Percentiles rank a stretch among this genome's conserved stretches.
These are phyloP conservation scores for Stagonosporopsis tanaceti DNA, from an alignment of 2,329 filamentous ascomycete species.

Conservation along the genomic window DNA sequence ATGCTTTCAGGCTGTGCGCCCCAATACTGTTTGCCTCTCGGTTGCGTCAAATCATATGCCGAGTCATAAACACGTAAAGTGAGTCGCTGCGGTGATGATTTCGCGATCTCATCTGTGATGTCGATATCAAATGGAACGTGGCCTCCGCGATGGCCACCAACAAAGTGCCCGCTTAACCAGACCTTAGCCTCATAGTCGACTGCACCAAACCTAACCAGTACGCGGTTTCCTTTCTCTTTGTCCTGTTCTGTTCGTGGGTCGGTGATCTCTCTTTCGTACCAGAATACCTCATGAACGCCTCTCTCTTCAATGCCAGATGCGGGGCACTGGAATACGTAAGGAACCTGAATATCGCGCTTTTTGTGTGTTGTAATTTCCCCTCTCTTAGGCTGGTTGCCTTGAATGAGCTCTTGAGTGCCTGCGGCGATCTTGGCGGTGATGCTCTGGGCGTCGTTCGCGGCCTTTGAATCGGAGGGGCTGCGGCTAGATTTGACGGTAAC, in stretches of 20 bases:
- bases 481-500: slow-evolving; percentile 38
- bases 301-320: slow-evolving; percentile 69
- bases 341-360: slow-evolving; percentile 66
- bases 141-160: slow-evolving; percentile 65
- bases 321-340: slow-evolving; percentile 70
- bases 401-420: slow-evolving; percentile 58
- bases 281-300: slow-evolving; percentile 71
- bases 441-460: slow-evolving; percentile 40
- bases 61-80: slow-evolving; percentile 70
- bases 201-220: slow-evolving; percentile 66
- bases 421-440: slow-evolving; percentile 60
- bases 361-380: slow-evolving; percentile 44
- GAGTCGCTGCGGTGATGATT: slow-evolving; percentile 44
- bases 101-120: slow-evolving; percentile 57
- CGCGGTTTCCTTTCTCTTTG: slow-evolving; percentile 48
- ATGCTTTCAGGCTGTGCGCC: slow-evolving; percentile 67
- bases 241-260: slow-evolving; percentile 60
- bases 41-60: slow-evolving; percentile 69
- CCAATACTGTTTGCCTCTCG: slow-evolving; percentile 74
- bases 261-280: slow-evolving; percentile 66
- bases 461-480: slow-evolving; percentile 19
- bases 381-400: slow-evolving; percentile 54
- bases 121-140: slow-evolving; percentile 68
- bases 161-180: slow-evolving; percentile 63
- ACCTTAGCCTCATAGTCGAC: slow-evolving; percentile 68